These are phyloP conservation scores for Rhododendron molle DNA, from an alignment of 148 eudicot species.

Conservation along the genomic window DNA sequence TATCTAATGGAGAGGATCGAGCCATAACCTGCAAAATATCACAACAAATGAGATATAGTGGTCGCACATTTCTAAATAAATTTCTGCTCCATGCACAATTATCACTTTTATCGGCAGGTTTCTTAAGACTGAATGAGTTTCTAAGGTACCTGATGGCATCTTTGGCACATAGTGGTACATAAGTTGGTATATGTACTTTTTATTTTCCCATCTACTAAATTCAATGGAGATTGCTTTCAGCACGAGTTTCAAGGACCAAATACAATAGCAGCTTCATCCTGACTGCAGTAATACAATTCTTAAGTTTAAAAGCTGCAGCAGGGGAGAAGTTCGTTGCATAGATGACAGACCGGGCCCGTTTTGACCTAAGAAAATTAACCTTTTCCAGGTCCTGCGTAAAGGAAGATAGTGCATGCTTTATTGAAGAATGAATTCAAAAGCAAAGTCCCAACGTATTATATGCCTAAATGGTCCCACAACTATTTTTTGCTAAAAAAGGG, in stretches of 20 bases:
- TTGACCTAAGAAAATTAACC: neutral
- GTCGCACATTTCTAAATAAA: neutral
- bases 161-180: neutral
- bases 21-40: conserved; percentile 66
- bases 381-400: neutral
- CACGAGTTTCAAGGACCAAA: neutral
- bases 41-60: neutral
- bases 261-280: neutral
- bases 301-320: neutral
- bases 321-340: neutral
- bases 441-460: neutral
- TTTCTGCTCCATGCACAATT: neutral
- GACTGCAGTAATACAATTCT: neutral
- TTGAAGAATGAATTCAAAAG: neutral
- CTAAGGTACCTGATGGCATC: neutral
- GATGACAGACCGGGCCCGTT: neutral
- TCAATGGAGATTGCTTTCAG: neutral
- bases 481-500: neutral
- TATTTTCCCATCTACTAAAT: neutral
- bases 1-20: conserved; percentile 84
- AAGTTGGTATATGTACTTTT: neutral
- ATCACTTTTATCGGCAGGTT: neutral
- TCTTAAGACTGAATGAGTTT: neutral
- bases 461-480: neutral
- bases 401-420: neutral